A percentile compares a stretch with the other conserved stretches of the same genome.
These are phyloP conservation scores for Termitomyces sp. DNA, from an alignment of 768 basidiomycete genomes.

Conservation along the genomic window DNA sequence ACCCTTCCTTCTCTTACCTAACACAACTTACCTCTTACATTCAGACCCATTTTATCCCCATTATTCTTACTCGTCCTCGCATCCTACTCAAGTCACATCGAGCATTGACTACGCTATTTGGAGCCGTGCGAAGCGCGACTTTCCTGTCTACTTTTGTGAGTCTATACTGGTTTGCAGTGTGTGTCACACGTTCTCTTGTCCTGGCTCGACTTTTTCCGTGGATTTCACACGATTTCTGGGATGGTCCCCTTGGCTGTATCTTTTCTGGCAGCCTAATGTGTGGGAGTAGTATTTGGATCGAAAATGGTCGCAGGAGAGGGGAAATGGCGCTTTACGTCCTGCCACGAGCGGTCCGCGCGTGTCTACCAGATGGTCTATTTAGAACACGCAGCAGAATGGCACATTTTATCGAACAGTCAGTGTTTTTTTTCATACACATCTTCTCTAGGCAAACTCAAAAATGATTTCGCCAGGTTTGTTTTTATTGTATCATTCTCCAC, in stretches of 20 bases:
- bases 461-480: constrained; percentile 36
- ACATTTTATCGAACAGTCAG: constrained; percentile 54
- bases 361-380: constrained; percentile 53
- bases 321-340: constrained; percentile 82
- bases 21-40: constrained; percentile 1
- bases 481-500: constrained; percentile 65
- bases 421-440: constrained; percentile 1
- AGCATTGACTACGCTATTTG: constrained; percentile 39
- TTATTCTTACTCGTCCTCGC: constrained; percentile 56
- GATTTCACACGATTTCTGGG: constrained; percentile 77
- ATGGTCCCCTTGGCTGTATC: constrained; percentile 69
- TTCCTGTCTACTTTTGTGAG: constrained; percentile 74
- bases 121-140: constrained; percentile 60
- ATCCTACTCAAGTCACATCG: constrained; percentile 43
- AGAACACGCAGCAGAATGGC: constrained; percentile 38
- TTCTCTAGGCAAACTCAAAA: neutral
- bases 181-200: constrained; percentile 62
- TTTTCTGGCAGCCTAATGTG: constrained; percentile 67
- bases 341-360: constrained; percentile 64
- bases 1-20: neutral
- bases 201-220: constrained; percentile 60
- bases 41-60: constrained; percentile 69
- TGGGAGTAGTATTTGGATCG: constrained; percentile 76
- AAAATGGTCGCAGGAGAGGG: constrained; percentile 65
- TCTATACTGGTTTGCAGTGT: constrained; percentile 68